Base-by-base conservation (phyloP, 345 rosid genomes). In the Xanthoceras sorbifolium region DNA sequence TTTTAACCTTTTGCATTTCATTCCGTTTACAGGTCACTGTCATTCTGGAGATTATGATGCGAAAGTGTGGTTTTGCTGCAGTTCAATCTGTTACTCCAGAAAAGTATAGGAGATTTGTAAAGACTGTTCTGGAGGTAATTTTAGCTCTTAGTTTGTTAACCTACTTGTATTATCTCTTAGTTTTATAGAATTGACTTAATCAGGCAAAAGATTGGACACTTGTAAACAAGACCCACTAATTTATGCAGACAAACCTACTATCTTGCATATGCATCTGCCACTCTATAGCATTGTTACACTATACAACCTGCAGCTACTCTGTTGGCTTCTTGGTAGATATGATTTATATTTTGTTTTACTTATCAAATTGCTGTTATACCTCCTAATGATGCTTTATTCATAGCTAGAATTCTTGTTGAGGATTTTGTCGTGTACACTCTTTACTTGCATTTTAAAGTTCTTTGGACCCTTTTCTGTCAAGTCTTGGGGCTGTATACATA, bases 21-120 rank as follows among this genome's bases (percentile, higher is more conserved):
- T 42, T 46, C 77, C 62, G 79, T 73, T 62, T 71, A 20, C 78
- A 95, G 99, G 98, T 96, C 44, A 90, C 90, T 32, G 79, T 92
- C 79, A 93, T 96, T 76, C 83, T 93, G 82, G 99, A 96, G 86
- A 93, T 96, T 61, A 72, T 91, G 85, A 81, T 86, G 32, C 85
- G 97, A 85, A 96, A 93, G 80, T 96, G 99, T 69, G 94, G 99
- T 78, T 82, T 84, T 73, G 85, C 88, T 59, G 89, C 93, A 36
- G 90, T 96, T 76, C 85, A 88, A 71, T 76, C 67, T 5, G 88
- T 86, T 72, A 82, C 92, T 29, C 97, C 98, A 3, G 93, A 91
- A 67, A 91, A 90, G 81, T 89, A 93, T 81, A 90, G 84, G 87
- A 77, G 76, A 71, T 93, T 91, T 84, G 69, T 96, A 67, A 85